Percentiles rank a stretch among this genome's conserved stretches.
These are phyloP conservation scores for Juglanconis sp. DNA, from an alignment of 2,329 filamentous ascomycete species.

Conservation along the genomic window DNA sequence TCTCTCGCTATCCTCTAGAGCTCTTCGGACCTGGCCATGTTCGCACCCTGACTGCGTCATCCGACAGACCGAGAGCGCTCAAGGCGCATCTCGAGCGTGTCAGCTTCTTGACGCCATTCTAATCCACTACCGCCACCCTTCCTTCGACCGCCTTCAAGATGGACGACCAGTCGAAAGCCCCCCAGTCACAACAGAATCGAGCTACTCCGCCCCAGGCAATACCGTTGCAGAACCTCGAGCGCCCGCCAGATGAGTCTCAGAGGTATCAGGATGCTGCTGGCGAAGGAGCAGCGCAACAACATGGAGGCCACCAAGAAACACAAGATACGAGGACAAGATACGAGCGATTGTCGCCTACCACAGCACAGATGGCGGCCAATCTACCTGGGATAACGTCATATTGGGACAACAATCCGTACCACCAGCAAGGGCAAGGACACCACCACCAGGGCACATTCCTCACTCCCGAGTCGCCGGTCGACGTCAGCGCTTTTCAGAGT, in stretches of 20 bases:
- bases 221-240: slow-evolving; percentile 18
- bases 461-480: slow-evolving; percentile 48
- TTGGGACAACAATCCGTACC: slow-evolving; percentile 47
- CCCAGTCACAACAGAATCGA: slow-evolving; percentile 5
- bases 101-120: not conserved
- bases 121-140: not conserved
- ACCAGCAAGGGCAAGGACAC: slow-evolving; percentile 23
- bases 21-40: slow-evolving; percentile 8
- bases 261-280: not conserved
- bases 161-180: slow-evolving; percentile 14
- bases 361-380: slow-evolving; percentile 32
- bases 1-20: not conserved
- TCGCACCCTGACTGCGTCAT: not conserved
- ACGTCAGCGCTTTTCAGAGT: slow-evolving; percentile 50
- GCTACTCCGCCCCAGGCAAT: slow-evolving; percentile 7
- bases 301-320: not conserved
- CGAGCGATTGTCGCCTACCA: slow-evolving; percentile 22
- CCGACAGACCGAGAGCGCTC: slow-evolving; percentile 9
- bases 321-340: slow-evolving; percentile 11
- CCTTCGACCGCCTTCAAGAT: slow-evolving; percentile 5
- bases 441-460: slow-evolving; percentile 29
- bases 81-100: slow-evolving; percentile 15
- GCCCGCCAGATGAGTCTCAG: slow-evolving; percentile 9
- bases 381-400: slow-evolving; percentile 47
- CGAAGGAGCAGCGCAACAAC: slow-evolving; percentile 1